Base-by-base conservation (phyloP, 179 eudicot species). In the Patellifolia procumbens region DNA sequence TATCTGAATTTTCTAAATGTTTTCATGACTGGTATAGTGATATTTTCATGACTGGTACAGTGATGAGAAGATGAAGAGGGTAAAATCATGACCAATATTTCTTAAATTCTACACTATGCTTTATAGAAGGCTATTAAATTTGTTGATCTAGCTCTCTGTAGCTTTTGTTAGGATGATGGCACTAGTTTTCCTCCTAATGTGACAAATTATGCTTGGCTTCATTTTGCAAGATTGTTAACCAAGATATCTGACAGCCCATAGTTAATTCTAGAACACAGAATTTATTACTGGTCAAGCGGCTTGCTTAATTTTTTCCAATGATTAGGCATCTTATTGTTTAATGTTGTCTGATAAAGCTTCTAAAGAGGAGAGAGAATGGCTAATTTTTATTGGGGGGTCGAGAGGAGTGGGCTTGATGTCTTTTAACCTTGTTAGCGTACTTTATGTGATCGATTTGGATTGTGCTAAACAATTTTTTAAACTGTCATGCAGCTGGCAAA, bases 401-500 rank as follows among this genome's bases (percentile, higher is more conserved):
- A 7, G 62, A 15, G 31, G 15, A 31, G 42, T 49, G 20, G 70
- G 62, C 51, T 31, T 53, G 45, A 46, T 45, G 6, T 60, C 48
- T 49, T 29, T 4, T 68, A 34, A 29, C 49, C 39, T 26, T 72
- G n/a, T 46, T 32, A 32, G 37, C 31, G 31, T 68, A 48, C 35
- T 45, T 48, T 61, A 7, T 43, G 11, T 72, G 62, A 73, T 72
- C 39, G n/a, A n/a, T n/a, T 64, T 72, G 43, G 29, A 7, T 46
- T 59, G 52, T 58, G 26, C 71, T 79, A 75, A 79, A 24, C 51
- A 51, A 45, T 34, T 37, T 75, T 70, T 72, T 37, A 22, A 53
- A 29, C 28, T 79, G 28, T 68, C 60, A 46, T 83, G 79, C 75
- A 95, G 99, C 81, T 93, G 62, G 89, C 96, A 73, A 89, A 88